Percentiles rank a stretch among this genome's conserved stretches.
These are phyloP conservation scores for Dryadomyces sulphureus DNA, from an alignment of 2,329 filamentous ascomycete species.

Conservation along the genomic window DNA sequence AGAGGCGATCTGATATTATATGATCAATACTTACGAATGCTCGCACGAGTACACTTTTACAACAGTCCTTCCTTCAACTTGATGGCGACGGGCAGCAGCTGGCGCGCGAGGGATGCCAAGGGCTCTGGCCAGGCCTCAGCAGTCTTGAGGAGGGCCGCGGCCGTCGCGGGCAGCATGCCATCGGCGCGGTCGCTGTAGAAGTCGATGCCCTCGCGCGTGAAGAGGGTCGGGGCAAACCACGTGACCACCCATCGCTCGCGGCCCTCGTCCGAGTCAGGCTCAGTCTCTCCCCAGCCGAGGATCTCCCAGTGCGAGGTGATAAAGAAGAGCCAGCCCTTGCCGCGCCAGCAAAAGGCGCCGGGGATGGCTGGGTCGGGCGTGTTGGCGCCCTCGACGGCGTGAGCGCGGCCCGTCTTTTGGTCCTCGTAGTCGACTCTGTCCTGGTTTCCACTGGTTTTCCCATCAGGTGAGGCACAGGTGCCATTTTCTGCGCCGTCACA, in stretches of 20 bases:
- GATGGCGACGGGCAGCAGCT: constrained; percentile 37
- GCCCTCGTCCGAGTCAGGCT: constrained; percentile 13
- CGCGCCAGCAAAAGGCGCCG: constrained; percentile 57
- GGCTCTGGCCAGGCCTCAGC: constrained; percentile 30
- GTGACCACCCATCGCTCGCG: constrained; percentile 60
- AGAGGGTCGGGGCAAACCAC: constrained; percentile 70
- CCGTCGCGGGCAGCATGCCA: constrained; percentile 42
- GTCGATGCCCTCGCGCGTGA: constrained; percentile 71
- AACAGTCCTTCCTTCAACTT: too few relatives aligned
- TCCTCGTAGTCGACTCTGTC: constrained; percentile 60
- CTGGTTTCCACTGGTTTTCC: constrained; percentile 29
- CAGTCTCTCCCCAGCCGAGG: constrained; percentile 56
- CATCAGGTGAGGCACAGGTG: too few relatives aligned
- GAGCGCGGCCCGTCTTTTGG: constrained; percentile 35
- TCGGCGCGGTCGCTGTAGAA: constrained; percentile 52
- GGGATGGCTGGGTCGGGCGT: constrained; percentile 19
- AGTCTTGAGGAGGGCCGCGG: constrained; percentile 4
- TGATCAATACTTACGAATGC: too few relatives aligned
- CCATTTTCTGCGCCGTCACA: constrained; percentile 16
- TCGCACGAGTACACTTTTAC: too few relatives aligned
- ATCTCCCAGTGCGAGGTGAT: constrained; percentile 70
- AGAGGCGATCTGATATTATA: neutral
- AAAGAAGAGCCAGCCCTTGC: constrained; percentile 59
- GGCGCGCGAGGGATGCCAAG: constrained; percentile 33
- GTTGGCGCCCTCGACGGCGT: constrained; percentile 52